Evolutionary conservation across 2,329 filamentous ascomycete species (phyloP).

Genomic region (Ophiostoma fasciatum): DNA sequence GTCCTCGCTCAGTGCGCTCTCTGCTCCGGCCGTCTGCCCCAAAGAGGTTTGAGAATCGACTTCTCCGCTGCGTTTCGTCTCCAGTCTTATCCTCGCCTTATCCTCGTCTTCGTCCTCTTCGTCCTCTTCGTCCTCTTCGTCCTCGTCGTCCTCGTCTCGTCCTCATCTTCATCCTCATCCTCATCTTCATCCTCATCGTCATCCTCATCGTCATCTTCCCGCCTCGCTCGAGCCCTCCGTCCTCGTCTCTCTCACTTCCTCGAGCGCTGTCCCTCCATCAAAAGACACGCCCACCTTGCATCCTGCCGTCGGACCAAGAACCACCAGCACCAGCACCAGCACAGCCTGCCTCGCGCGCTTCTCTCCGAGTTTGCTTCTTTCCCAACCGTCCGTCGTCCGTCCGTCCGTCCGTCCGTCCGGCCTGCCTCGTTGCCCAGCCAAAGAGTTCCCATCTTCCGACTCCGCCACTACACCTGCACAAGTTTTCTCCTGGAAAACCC

Average conservation of each 20-base stretch:
- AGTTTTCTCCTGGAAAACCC: constrained; percentile 79
- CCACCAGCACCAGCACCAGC: not conserved
- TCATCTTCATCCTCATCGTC: not conserved
- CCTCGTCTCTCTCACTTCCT: not conserved
- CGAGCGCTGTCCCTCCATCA: constrained; percentile 1
- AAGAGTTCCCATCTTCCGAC: constrained; percentile 2
- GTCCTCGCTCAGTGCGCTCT: no score
- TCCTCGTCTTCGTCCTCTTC: constrained; percentile 1
- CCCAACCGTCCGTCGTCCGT: no score
- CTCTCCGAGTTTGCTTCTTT: no score
- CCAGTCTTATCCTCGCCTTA: no score
- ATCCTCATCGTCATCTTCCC: no score
- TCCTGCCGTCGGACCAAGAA: no score
- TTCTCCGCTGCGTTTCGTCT: no score
- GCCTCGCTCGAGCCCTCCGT: no score
- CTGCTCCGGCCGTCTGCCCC: constrained; percentile 1
- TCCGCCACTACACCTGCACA: constrained; percentile 62
- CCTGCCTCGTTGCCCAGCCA: constrained; percentile 15
- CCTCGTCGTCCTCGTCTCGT: no score
- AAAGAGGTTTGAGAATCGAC: constrained; percentile 3
- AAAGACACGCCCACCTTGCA: constrained; percentile 2
- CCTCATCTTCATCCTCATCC: not conserved
- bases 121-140: no score
- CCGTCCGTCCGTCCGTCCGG: no score
- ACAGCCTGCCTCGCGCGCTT: no score